Percentiles rank a stretch among this genome's conserved stretches.
Conservation (phyloP, 495 filamentous ascomycete species). For the Penicillium atrosanguineum region DNA sequence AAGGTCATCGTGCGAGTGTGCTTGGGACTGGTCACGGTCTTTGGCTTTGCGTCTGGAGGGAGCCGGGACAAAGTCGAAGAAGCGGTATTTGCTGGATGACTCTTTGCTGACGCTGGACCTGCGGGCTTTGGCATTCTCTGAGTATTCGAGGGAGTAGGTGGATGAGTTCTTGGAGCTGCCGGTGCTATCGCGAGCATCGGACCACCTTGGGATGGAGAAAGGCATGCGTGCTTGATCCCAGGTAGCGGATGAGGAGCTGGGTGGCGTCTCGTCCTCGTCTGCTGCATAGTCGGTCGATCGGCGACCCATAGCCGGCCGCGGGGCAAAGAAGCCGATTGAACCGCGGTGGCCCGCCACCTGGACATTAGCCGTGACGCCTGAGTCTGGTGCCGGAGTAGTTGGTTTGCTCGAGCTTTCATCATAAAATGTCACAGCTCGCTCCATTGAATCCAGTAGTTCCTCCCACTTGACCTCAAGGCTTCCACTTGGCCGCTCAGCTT, state of each 20-base stretch:
- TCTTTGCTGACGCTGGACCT: constrained; percentile 46
- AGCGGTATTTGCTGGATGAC: constrained; percentile 46
- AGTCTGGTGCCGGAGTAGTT: constrained; percentile 41
- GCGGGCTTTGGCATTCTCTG: constrained; percentile 40
- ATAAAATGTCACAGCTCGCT: constrained; percentile 51
- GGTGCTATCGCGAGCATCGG: constrained; percentile 46
- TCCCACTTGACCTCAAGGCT: constrained; percentile 64
- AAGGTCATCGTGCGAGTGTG: constrained; percentile 38
- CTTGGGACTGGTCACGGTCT: constrained; percentile 41
- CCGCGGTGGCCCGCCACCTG: constrained; percentile 35
- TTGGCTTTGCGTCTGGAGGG: constrained; percentile 44
- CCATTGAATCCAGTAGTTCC: constrained; percentile 69
- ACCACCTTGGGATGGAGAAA: constrained; percentile 42
- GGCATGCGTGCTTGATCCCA: constrained; percentile 48
- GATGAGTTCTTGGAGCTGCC: constrained; percentile 49
- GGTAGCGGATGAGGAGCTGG: constrained; percentile 50
- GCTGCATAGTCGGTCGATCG: constrained; percentile 40
- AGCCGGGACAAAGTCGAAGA: constrained; percentile 47
- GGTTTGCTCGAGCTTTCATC: constrained; percentile 38
- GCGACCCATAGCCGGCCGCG: constrained; percentile 40
- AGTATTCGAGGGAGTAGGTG: constrained; percentile 44
- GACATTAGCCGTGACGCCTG: constrained; percentile 21
- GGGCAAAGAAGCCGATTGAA: constrained; percentile 44
- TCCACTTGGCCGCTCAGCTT: constrained; percentile 61
- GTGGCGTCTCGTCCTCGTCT: constrained; percentile 49